Conservation (phyloP, 164 flowering plant genomes). For the Brasenia schreberi region DNA sequence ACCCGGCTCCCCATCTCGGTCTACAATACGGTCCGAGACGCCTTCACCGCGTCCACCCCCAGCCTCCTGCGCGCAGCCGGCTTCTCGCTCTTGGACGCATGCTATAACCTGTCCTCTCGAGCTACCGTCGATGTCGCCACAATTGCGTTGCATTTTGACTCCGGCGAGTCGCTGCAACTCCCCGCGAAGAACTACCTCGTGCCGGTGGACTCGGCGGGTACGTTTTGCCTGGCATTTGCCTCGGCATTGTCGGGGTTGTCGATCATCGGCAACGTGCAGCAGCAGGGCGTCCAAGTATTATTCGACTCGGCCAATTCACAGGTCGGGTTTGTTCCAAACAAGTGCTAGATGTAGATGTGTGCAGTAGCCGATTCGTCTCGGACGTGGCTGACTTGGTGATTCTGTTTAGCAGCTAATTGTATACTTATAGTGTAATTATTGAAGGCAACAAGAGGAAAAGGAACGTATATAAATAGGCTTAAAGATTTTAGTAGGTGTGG, state of each 20-base stretch:
- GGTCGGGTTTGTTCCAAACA: constrained; percentile 86
- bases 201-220: constrained; percentile 74
- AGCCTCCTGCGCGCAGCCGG: constrained; percentile 47
- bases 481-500: too few relatives aligned
- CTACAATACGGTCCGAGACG: constrained; percentile 53
- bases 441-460: too few relatives aligned
- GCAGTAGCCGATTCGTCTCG: too few relatives aligned
- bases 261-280: constrained; percentile 90
- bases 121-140: constrained; percentile 74
- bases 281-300: constrained; percentile 78
- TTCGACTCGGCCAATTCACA: constrained; percentile 68
- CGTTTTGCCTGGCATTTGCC: constrained; percentile 92
- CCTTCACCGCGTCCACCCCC: constrained; percentile 33
- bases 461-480: too few relatives aligned
- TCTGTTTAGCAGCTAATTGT: too few relatives aligned
- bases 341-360: constrained; percentile 41
- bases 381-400: too few relatives aligned
- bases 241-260: constrained; percentile 36
- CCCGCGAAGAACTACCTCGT: constrained; percentile 82
- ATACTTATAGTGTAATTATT: too few relatives aligned
- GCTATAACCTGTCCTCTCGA: constrained; percentile 53
- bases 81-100: constrained; percentile 77
- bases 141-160: constrained; percentile 70
- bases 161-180: constrained; percentile 61
- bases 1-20: constrained; percentile 58